These are phyloP conservation scores for Durio zibethinus DNA, from an alignment of 345 rosid species.

Conservation along the genomic window DNA sequence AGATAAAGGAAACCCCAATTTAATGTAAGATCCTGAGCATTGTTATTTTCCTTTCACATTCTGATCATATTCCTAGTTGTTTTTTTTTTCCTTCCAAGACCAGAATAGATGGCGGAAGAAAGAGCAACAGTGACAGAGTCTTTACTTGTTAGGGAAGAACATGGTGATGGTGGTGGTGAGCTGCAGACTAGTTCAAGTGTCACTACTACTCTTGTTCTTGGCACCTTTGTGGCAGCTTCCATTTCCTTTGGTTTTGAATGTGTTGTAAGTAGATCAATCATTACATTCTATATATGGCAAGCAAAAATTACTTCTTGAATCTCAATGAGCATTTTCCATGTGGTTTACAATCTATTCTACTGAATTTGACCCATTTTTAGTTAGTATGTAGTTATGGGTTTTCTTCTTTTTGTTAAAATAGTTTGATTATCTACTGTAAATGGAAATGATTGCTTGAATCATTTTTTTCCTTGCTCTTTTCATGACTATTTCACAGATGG, in stretches of 20 bases:
- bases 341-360: not conserved
- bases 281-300: not conserved
- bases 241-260: not conserved
- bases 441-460: not conserved
- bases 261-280: slow-evolving; percentile 1
- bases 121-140: not conserved
- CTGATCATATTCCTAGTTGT: not conserved
- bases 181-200: not conserved
- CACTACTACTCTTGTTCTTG: not conserved
- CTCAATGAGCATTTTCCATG: not conserved
- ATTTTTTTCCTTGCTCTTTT: not conserved
- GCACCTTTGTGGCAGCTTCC: slow-evolving; percentile 4
- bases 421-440: not conserved
- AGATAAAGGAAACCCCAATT: too few species aligned
- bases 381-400: not conserved
- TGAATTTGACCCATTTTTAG: not conserved
- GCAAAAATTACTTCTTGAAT: not conserved
- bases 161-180: not conserved
- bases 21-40: not conserved
- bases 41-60: not conserved
- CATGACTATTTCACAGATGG: not conserved
- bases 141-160: not conserved
- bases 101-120: not conserved
- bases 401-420: not conserved
- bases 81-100: not conserved